These are phyloP conservation scores for Spatholobus suberectus DNA, from an alignment of 306 rosid species.

Conservation along the genomic window DNA sequence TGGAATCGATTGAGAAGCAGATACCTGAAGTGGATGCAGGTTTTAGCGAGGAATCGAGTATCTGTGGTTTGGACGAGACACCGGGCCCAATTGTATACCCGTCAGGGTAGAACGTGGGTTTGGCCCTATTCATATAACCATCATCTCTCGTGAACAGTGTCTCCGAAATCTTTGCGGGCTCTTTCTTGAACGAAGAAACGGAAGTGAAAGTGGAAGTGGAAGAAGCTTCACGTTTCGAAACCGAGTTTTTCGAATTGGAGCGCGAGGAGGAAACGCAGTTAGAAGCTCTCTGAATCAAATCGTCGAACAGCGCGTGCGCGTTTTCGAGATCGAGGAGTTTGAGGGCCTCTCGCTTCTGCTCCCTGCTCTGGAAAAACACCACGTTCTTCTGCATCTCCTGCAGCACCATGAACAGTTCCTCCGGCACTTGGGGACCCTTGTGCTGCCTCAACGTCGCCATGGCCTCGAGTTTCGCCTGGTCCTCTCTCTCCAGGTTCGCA, in stretches of 20 bases:
- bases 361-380: constrained; percentile 55
- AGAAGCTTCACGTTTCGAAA: neutral
- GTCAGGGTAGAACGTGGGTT: constrained; percentile 46
- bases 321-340: constrained; percentile 68
- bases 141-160: constrained; percentile 62
- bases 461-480: constrained; percentile 61
- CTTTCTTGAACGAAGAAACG: constrained; percentile 41
- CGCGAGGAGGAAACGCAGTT: constrained; percentile 44
- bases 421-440: constrained; percentile 53
- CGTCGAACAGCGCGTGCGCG: constrained; percentile 60
- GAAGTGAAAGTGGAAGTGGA: constrained; percentile 17
- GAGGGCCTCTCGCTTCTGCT: constrained; percentile 61
- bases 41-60: constrained; percentile 60
- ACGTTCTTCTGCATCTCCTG: constrained; percentile 63
- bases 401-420: constrained; percentile 61
- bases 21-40: constrained; percentile 49
- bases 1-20: neutral
- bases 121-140: constrained; percentile 58
- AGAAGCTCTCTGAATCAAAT: constrained; percentile 68
- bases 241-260: neutral
- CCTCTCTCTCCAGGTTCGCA: constrained; percentile 58
- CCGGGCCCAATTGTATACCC: constrained; percentile 49
- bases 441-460: constrained; percentile 40
- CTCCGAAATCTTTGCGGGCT: constrained; percentile 24
- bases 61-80: constrained; percentile 48